phyloP scores from a whole-genome alignment of 108 stramenopile species.

The Skeletonema costatum region DNA sequence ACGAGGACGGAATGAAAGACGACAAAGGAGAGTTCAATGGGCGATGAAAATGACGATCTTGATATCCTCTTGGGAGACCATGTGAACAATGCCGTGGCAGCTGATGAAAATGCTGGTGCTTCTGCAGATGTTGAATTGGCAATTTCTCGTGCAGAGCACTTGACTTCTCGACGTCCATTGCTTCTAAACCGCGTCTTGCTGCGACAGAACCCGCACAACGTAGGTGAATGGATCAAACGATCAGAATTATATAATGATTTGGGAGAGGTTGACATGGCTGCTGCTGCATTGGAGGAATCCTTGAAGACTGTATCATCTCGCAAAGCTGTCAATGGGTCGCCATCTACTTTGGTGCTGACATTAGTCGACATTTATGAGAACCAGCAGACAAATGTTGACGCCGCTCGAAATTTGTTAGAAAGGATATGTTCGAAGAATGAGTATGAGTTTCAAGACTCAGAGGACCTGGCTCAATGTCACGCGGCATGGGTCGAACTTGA shows the following conservation, averaged over 20 bases:
- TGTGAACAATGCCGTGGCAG: background rate
- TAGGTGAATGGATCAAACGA: slow-evolving; percentile 95
- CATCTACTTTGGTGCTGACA: slow-evolving; percentile 76
- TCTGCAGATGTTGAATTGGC: slow-evolving; percentile 90
- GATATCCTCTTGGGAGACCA: slow-evolving; percentile 63
- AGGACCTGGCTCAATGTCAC: slow-evolving; percentile 93
- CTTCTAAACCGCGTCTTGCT: slow-evolving; percentile 92
- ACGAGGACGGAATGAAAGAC: slow-evolving; percentile 29
- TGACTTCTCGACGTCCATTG: slow-evolving; percentile 93
- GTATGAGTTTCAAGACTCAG: slow-evolving; percentile 74
- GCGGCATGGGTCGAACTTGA: slow-evolving; percentile 96
- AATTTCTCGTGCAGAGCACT: slow-evolving; percentile 92
- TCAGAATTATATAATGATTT: slow-evolving; percentile 74
- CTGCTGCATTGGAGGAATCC: slow-evolving; percentile 78
- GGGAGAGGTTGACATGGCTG: slow-evolving; percentile 50
- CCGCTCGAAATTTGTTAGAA: slow-evolving; percentile 84
- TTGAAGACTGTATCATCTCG: slow-evolving; percentile 68
- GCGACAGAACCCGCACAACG: slow-evolving; percentile 97
- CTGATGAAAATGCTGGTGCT: slow-evolving; percentile 34
- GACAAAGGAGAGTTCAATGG: slow-evolving; percentile 11
- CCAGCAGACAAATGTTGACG: slow-evolving; percentile 59
- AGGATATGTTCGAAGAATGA: slow-evolving; percentile 64
- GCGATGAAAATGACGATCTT: slow-evolving; percentile 57
- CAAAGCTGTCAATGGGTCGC: slow-evolving; percentile 77
- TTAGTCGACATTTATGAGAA: slow-evolving; percentile 89